Evolutionary conservation across 306 rosid species (phyloP).

Genomic region (Senna tora): DNA sequence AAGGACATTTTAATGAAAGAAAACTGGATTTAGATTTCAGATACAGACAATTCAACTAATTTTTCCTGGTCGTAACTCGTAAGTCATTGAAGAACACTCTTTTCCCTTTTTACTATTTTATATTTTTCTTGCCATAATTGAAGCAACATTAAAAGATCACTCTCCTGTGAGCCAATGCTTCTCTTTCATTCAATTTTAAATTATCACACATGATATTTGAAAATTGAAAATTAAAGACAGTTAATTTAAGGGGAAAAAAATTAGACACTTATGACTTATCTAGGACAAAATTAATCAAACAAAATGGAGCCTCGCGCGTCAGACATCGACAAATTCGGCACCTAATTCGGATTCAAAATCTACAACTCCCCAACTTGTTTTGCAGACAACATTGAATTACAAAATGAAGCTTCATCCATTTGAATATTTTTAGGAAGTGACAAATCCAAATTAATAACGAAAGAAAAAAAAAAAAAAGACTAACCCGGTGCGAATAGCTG

Average conservation of each 20-base stretch:
- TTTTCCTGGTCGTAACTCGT: not conserved
- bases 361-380: not conserved
- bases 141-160: not conserved
- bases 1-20: not conserved
- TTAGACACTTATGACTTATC: not conserved
- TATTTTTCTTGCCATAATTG: not conserved
- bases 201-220: not conserved
- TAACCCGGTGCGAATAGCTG: constrained; percentile 48
- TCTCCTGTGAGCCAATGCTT: not conserved
- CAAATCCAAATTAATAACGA: not conserved
- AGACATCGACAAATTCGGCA: not conserved
- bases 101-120: not conserved
- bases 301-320: not conserved
- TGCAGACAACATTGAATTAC: not conserved
- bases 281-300: not conserved
- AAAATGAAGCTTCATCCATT: not conserved
- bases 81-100: not conserved
- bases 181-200: not conserved
- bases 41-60: not conserved
- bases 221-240: not conserved
- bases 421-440: not conserved
- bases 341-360: not conserved
- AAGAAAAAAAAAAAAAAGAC: constrained; percentile 15
- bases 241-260: not conserved
- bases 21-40: not conserved